Evolutionary conservation across 306 rosid species (phyloP), one percentile per base, ranked within the genome.

Genomic region (Quercus alba): DNA sequence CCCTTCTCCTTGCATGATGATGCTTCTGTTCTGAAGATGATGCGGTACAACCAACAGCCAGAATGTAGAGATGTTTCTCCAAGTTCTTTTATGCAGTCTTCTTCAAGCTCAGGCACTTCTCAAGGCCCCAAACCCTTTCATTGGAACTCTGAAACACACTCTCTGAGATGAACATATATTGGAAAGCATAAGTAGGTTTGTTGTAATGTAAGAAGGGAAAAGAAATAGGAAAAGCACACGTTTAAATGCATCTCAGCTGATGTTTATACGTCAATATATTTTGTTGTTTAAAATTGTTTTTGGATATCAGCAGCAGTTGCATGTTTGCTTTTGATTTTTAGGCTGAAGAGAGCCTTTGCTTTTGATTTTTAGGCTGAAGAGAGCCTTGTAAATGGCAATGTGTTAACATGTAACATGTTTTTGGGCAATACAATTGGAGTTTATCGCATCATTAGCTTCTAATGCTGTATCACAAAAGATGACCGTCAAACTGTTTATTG

Each of bases 1-100:
- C 84, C 87, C 15, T 84, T 84, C 84, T 80, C 79, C 38, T 73
- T 80, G 84, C 82, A 84, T 52, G 87, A 84, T 51, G 87, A 84
- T 26, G 68, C 84, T 44, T 44, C 70, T 70, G 38, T 84, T 77
- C 41, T 84, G 31, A 80, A 80, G 80, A 23, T 84, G 14, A 52
- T 80, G 75, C 46, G 46, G 56, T 8, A 31, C 59, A 28, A 57
- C 74, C 79, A 80, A 68, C 78, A 15, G n/a, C 80, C 67, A 3
- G 79, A 56, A 59, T 77, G 70, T 54, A 64, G 75, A 72, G 58
- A 54, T 13, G 38, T 49, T 5, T 75, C 84, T 9, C 78, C 35
- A 56, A 56, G n/a, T 56, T 73, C 74, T n/a, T 84, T 82, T 14
- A 77, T 19, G 23, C 70, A 49, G 51, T 58, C 84, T 6, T 80